Evolutionary conservation across 345 rosid genomes (phyloP).

Genomic region (Syzygium oleosum): DNA sequence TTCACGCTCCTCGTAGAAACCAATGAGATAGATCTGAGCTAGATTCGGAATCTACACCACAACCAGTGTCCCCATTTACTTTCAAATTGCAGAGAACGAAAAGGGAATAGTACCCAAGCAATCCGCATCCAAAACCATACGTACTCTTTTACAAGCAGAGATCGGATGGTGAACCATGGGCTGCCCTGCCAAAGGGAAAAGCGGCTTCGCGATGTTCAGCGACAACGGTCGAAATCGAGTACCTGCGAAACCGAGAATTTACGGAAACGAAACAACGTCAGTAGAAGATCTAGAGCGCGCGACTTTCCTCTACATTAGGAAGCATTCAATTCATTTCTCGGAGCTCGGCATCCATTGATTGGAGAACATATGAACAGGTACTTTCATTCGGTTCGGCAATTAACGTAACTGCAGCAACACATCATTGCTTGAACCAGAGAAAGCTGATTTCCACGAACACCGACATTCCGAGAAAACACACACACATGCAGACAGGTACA

Average conservation of each 20-base stretch:
- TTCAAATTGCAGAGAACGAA: neutral
- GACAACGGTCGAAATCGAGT: slow-evolving; percentile 93
- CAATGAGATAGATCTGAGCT: slow-evolving; percentile 67
- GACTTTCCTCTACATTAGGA: neutral
- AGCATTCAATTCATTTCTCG: neutral
- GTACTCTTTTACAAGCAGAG: slow-evolving; percentile 91
- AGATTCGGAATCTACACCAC: slow-evolving; percentile 67
- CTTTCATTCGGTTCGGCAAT: neutral
- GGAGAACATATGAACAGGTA: neutral
- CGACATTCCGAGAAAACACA: neutral
- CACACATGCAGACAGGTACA: neutral
- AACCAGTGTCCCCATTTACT: neutral
- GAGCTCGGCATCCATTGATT: neutral
- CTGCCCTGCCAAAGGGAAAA: slow-evolving; percentile 86
- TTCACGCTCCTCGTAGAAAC: slow-evolving; percentile 91
- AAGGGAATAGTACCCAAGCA: neutral
- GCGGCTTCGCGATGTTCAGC: slow-evolving; percentile 81
- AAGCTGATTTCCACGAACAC: neutral
- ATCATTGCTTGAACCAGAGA: neutral
- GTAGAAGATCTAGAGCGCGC: neutral
- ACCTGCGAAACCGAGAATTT: slow-evolving; percentile 20
- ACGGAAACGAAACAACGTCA: neutral
- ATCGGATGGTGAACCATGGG: slow-evolving; percentile 99
- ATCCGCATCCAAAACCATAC: neutral
- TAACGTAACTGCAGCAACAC: neutral